Evolutionary conservation across 106 monocot genomes (phyloP).

Genomic region (Dactylorhiza incarnata): DNA sequence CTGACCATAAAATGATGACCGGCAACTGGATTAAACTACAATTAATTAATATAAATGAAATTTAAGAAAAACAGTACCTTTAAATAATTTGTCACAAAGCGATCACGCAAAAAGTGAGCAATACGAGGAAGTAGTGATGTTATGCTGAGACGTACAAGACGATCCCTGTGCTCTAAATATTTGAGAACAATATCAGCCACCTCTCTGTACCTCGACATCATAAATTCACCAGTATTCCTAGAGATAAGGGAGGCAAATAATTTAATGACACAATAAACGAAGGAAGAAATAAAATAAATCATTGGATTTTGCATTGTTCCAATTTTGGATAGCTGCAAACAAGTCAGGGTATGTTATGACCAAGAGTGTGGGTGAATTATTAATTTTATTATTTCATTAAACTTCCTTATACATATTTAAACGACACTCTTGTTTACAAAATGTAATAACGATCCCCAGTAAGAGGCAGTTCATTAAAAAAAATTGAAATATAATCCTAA

Average conservation of each 20-base stretch:
- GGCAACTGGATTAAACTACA: background rate
- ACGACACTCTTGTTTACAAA: no score
- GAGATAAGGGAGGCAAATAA: slow-evolving; percentile 7
- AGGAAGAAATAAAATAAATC: background rate
- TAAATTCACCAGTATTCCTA: slow-evolving; percentile 99
- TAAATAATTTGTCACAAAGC: slow-evolving; percentile 93
- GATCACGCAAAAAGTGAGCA: slow-evolving; percentile 96
- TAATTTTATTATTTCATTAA: background rate
- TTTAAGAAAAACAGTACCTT: slow-evolving; percentile 33
- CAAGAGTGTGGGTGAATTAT: background rate
- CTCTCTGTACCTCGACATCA: slow-evolving; percentile 99
- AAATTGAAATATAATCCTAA: no score
- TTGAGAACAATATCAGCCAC: slow-evolving; percentile 96
- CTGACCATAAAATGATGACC: slow-evolving; percentile 19
- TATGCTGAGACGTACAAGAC: slow-evolving; percentile 94
- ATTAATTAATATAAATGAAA: background rate
- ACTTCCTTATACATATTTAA: no score
- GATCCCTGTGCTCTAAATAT: slow-evolving; percentile 87
- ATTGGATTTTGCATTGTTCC: background rate
- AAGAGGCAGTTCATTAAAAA: no score
- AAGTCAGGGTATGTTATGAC: background rate
- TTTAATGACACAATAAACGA: background rate
- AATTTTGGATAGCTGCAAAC: background rate
- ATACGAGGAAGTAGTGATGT: slow-evolving; percentile 97
- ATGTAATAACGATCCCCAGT: no score